Percentiles rank a stretch among this genome's conserved stretches.
phyloP scores from a whole-genome alignment of 2,329 filamentous ascomycete species.

The Penicillium verrucosum region DNA sequence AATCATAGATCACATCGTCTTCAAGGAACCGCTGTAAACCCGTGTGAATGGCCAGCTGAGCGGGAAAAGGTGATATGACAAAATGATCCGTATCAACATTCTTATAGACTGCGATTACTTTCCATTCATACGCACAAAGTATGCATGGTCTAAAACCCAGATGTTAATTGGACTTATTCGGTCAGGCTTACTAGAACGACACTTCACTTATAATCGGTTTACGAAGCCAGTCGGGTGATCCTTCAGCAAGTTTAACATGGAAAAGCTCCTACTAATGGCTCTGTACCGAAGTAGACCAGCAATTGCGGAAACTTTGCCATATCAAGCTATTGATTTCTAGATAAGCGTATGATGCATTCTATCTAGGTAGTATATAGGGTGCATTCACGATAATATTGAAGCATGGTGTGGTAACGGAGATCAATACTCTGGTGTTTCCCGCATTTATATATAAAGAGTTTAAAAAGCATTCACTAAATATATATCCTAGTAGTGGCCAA shows the following conservation, averaged over 20 bases:
- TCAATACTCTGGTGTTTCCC: background rate
- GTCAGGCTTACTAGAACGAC: background rate
- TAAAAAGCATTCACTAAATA: background rate
- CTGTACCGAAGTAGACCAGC: background rate
- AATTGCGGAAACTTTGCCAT: background rate
- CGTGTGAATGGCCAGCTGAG: background rate
- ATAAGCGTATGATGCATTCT: background rate
- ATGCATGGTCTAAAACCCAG: slow-evolving; percentile 5
- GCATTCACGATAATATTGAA: background rate
- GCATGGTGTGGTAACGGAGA: background rate
- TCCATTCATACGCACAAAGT: slow-evolving; percentile 7
- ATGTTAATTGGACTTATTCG: background rate
- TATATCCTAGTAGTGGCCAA: background rate
- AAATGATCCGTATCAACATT: background rate
- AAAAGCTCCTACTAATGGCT: slow-evolving; percentile 4
- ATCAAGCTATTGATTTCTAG: background rate
- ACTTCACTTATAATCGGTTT: background rate
- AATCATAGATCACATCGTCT: background rate
- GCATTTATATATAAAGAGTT: background rate
- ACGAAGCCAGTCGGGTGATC: slow-evolving; percentile 3
- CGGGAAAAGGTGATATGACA: background rate
- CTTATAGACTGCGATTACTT: slow-evolving; percentile 1
- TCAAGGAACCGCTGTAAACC: background rate
- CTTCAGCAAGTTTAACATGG: background rate
- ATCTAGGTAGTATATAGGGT: background rate